phyloP scores from a whole-genome alignment of 306 rosid genomes.

The Carpinus fangiana region DNA sequence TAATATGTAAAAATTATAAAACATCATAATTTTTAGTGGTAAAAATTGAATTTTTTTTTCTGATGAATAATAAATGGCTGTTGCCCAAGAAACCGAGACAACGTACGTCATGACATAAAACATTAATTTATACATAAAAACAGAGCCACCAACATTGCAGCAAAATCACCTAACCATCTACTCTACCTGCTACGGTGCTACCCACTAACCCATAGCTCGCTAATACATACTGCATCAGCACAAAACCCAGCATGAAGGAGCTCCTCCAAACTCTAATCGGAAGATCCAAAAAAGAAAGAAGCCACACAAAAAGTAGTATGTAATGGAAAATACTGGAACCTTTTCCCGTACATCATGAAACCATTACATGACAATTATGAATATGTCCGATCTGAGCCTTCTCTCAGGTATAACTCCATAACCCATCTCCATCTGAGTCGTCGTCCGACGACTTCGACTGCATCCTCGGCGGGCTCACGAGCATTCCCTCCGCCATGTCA shows the following conservation, averaged over 20 bases:
- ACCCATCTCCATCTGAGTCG: constrained; percentile 44
- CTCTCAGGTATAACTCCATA: constrained; percentile 39
- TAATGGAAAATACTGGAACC: neutral
- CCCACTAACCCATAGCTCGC: neutral
- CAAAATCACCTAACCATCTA: neutral
- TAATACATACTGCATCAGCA: neutral
- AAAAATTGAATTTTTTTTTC: too few species aligned
- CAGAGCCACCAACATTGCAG: too few species aligned
- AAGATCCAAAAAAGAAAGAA: neutral
- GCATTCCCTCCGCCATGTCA: constrained; percentile 65
- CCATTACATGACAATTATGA: neutral
- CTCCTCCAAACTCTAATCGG: neutral
- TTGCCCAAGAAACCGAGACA: too few species aligned
- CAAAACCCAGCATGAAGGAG: neutral
- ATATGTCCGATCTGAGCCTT: neutral
- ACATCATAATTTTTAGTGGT: too few species aligned
- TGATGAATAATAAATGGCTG: too few species aligned
- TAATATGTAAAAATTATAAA: too few species aligned
- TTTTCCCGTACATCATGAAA: neutral
- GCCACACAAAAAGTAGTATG: neutral
- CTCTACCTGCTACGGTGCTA: too few species aligned
- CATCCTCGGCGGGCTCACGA: constrained; percentile 61
- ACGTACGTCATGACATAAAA: too few species aligned
- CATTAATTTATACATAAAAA: too few species aligned
- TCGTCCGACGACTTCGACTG: constrained; percentile 40